Evolutionary conservation across 2,329 filamentous ascomycete species (phyloP).

Genomic region (Aspergillus aculeatinus): DNA sequence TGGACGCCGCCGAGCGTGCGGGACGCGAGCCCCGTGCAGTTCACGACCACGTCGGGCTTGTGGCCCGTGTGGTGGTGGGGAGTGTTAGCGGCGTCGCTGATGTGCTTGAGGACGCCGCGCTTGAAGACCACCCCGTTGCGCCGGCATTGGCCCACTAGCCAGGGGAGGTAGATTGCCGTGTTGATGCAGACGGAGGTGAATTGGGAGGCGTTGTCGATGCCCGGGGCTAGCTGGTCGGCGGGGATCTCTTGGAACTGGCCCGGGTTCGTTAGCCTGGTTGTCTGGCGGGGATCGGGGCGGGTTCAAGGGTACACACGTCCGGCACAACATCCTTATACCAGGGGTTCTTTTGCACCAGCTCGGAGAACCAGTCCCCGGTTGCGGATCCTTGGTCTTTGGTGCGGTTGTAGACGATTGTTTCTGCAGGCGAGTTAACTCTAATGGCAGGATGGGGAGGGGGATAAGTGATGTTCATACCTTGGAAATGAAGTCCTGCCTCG

Average conservation of each 20-base stretch:
- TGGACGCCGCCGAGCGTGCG: constrained; percentile 76
- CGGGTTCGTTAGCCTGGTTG: background rate
- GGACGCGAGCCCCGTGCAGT: constrained; percentile 79
- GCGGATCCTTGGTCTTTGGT: constrained; percentile 60
- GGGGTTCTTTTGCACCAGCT: constrained; percentile 65
- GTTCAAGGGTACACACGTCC: constrained; percentile 50
- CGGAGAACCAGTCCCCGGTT: constrained; percentile 62
- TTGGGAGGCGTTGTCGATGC: constrained; percentile 68
- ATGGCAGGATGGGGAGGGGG: background rate
- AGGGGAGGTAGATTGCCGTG: constrained; percentile 81
- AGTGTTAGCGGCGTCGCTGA: constrained; percentile 63
- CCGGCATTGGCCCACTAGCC: constrained; percentile 77
- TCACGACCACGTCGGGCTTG: constrained; percentile 69
- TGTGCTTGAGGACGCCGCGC: constrained; percentile 65
- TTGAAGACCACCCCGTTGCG: constrained; percentile 68
- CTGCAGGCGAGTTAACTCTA: constrained; percentile 27
- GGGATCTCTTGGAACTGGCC: constrained; percentile 61
- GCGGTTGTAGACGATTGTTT: constrained; percentile 58
- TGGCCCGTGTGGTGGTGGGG: constrained; percentile 56
- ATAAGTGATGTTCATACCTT: constrained; percentile 50
- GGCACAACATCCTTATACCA: constrained; percentile 73
- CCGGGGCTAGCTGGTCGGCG: constrained; percentile 58
- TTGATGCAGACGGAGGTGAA: constrained; percentile 93
- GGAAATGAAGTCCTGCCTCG: constrained; percentile 78
- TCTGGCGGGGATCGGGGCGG: background rate